Conservation (phyloP, 352 stramenopile genomes). For the Globisporangium spinosum region DNA sequence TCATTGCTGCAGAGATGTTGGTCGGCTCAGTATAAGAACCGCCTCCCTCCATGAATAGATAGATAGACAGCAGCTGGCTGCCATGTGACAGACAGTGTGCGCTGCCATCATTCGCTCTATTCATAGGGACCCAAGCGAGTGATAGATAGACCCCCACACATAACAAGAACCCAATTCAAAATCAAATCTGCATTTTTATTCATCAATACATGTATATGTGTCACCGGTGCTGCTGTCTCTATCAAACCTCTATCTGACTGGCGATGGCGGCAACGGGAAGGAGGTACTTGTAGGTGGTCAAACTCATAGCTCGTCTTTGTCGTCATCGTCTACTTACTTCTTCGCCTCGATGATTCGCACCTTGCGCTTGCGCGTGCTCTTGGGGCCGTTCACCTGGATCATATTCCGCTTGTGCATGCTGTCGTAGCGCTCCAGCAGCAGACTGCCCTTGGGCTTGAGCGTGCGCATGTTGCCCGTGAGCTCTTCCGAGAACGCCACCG, state of each 20-base stretch:
- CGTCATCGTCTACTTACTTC: slow-evolving; percentile 63
- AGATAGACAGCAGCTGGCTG: background rate
- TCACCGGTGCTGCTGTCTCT: background rate
- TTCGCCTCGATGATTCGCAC: slow-evolving; percentile 77
- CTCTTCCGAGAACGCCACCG: slow-evolving; percentile 75
- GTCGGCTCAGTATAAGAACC: slow-evolving; percentile 3
- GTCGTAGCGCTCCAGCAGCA: slow-evolving; percentile 80
- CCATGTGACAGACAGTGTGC: background rate
- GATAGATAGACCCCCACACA: background rate
- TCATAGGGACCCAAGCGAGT: background rate
- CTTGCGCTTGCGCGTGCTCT: slow-evolving; percentile 65
- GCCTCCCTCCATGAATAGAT: background rate
- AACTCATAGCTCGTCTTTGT: background rate
- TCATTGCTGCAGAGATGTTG: background rate
- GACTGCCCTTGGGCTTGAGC: slow-evolving; percentile 76
- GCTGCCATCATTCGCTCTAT: background rate
- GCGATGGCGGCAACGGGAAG: background rate
- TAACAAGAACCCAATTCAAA: background rate
- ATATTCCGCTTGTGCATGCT: slow-evolving; percentile 86
- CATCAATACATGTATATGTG: background rate
- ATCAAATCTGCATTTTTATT: background rate
- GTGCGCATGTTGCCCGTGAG: slow-evolving; percentile 76
- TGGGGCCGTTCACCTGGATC: slow-evolving; percentile 70
- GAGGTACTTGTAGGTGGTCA: background rate
- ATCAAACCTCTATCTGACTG: slow-evolving; percentile 4